Evolutionary conservation across 495 filamentous ascomycete genomes (phyloP).

Genomic region (Chaetomidium leptoderma): DNA sequence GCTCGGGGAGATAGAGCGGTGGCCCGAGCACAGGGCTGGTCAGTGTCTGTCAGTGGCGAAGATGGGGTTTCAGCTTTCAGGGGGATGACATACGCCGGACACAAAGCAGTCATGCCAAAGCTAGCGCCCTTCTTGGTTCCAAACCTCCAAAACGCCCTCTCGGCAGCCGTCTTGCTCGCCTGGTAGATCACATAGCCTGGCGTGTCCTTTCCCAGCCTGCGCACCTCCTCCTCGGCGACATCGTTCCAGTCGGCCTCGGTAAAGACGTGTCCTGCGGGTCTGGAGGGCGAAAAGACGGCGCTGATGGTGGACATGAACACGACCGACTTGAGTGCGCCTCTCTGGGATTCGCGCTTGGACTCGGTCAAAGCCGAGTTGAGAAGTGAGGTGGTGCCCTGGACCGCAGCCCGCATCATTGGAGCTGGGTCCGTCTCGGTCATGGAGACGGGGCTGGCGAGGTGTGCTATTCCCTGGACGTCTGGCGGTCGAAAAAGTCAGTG

Average conservation of each 20-base stretch:
- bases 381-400: slow-evolving; percentile 69
- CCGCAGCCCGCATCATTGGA: slow-evolving; percentile 63
- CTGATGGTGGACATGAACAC: slow-evolving; percentile 55
- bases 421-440: slow-evolving; percentile 54
- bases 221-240: slow-evolving; percentile 24
- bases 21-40: slow-evolving; percentile 30
- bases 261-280: slow-evolving; percentile 21
- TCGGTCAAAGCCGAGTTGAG: slow-evolving; percentile 59
- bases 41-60: not conserved
- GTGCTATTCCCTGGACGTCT: slow-evolving; percentile 31
- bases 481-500: not conserved
- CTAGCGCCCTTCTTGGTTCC: slow-evolving; percentile 14
- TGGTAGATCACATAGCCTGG: slow-evolving; percentile 30
- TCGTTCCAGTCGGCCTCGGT: slow-evolving; percentile 38
- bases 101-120: slow-evolving; percentile 20
- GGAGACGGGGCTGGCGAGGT: slow-evolving; percentile 62
- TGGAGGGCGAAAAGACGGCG: slow-evolving; percentile 31
- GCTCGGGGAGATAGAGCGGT: slow-evolving; percentile 27
- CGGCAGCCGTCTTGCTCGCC: slow-evolving; percentile 35
- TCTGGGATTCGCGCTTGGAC: slow-evolving; percentile 25
- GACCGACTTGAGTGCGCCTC: slow-evolving; percentile 15
- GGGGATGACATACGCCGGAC: slow-evolving; percentile 23
- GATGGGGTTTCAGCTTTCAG: not conserved
- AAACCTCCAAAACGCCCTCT: slow-evolving; percentile 33
- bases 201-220: slow-evolving; percentile 16